These are phyloP conservation scores for Neofusicoccum umdonicola DNA, from an alignment of 2,329 filamentous ascomycete species.

Conservation along the genomic window DNA sequence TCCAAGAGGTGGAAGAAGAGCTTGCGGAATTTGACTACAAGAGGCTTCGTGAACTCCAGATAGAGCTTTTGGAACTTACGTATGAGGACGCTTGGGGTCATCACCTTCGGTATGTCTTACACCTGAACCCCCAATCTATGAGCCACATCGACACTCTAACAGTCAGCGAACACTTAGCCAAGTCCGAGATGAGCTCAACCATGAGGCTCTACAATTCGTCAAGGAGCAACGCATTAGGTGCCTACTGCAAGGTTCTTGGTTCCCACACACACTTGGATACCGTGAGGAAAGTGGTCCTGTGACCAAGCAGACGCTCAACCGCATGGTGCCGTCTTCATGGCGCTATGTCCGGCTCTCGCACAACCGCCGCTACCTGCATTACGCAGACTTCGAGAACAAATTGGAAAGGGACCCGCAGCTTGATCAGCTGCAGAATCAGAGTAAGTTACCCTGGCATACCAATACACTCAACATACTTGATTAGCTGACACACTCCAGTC, in stretches of 20 bases:
- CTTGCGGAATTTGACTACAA: constrained; percentile 78
- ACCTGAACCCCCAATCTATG: neutral
- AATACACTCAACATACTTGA: neutral
- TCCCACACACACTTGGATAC: constrained; percentile 57
- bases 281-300: constrained; percentile 47
- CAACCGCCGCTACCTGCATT: constrained; percentile 87
- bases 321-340: constrained; percentile 59
- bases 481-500: constrained; percentile 44
- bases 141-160: neutral
- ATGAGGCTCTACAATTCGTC: constrained; percentile 92
- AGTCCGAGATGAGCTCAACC: constrained; percentile 85
- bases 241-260: constrained; percentile 87
- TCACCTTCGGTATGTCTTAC: constrained; percentile 60
- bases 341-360: constrained; percentile 86
- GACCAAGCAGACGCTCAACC: constrained; percentile 42
- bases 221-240: constrained; percentile 95
- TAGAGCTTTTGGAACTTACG: constrained; percentile 84
- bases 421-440: constrained; percentile 72
- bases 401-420: constrained; percentile 65
- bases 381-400: constrained; percentile 74
- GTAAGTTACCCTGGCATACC: constrained; percentile 37
- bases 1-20: constrained; percentile 86
- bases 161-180: constrained; percentile 48
- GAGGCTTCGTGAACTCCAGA: constrained; percentile 79
- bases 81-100: constrained; percentile 95